Evolutionary conservation across 176 grass and related monocot genomes (phyloP), one percentile per base, ranked within the genome.

Genomic region (Echinochloa phyllopogon): DNA sequence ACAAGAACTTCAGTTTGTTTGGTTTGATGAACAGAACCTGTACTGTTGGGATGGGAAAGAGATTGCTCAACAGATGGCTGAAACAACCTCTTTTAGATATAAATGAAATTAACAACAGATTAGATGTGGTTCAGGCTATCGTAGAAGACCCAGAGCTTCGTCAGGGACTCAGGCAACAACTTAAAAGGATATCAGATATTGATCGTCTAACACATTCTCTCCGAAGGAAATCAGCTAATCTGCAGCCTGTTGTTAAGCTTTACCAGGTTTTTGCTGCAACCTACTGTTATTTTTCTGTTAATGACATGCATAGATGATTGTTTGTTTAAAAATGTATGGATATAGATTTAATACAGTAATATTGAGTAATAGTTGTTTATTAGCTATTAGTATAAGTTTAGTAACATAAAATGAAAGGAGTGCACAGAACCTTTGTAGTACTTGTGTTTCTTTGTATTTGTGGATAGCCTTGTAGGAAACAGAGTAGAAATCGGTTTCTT

Each of bases 1-100:
- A 95, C 83, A 98, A 93, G 90, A 98, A 98, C 79, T 98, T 98
- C 64, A 98, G 95, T 88, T 90, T 98, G 89, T 98, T 98, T 80
- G 95, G 95, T 82, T 83, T 98, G 72, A 95, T 98, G 91, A 95
- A 98, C 79, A 90, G 95, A 86, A 98, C 95, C 40, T 98, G 92
- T 88, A 98, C 93, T 84, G 93, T 91, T 87, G 95, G 95, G 21
- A 98, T 98, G 95, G 95, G 95, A 72, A 98, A 95, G 87, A 76
- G 95, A 59, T 64, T 98, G 65, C 88, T 98, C 39, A 98, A 95
- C 62, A 88, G 91, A 69, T 98, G 95, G 95, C 85, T 98, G 33
- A 98, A 98, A 82, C 95, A 98, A 83, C 95, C 95, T 72, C 79
- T 98, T 41, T 82, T 98, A 82, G 91, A 98, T 90, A 75, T 93